Evolutionary conservation across 2,329 filamentous ascomycete genomes (phyloP), one percentile per base, ranked within the genome.

Genomic region (Penicillium olsonii): DNA sequence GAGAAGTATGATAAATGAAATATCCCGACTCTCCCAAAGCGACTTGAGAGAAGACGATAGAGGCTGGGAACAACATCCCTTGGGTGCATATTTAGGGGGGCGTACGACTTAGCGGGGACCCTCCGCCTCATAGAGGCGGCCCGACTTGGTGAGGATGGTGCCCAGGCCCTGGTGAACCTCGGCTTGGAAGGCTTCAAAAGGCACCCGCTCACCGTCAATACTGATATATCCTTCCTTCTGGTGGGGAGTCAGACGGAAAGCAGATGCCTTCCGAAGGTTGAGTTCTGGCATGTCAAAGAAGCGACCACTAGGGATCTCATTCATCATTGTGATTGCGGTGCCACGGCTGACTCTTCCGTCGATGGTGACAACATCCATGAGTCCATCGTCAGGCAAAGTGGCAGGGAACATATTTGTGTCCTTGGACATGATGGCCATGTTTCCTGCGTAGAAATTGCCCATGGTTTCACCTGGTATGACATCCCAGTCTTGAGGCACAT

Each of bases 371-470:
- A 97, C 77, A 68, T 99, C 94, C 74, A 96, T 84, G 54, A 87
- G 80, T 10, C 92, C 94, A 64, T 99, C 94, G 37, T 84, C 84
- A 12, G 91, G 87, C 8, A 92, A 79, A 0, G 92, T 82, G 1
- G 89, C 87, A 2, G 20, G 90, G 79, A 78, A 99, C 75, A 97
- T 95, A 64, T 91, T 90, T 50, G 86, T 81, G 56, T 92, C 87
- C 11, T 90, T 81, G 0, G 92, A 86, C 90, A 99, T 92, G 70
- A 87, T 95, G 19, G 88, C 84, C 87, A 97, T 95, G 68, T 96
- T 99, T 54, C 94, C 94, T 26, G 87, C 88, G 72, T 95, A 97
- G 68, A 99, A 95, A 64, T 90, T 96, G 39, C 91, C 91, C 47
- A 99, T 76, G 24, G 87, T 89, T 54, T 94, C 84, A 55, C 87